Evolutionary conservation across 2,329 filamentous ascomycete species (phyloP).

Genomic region (Saccharata proteae): DNA sequence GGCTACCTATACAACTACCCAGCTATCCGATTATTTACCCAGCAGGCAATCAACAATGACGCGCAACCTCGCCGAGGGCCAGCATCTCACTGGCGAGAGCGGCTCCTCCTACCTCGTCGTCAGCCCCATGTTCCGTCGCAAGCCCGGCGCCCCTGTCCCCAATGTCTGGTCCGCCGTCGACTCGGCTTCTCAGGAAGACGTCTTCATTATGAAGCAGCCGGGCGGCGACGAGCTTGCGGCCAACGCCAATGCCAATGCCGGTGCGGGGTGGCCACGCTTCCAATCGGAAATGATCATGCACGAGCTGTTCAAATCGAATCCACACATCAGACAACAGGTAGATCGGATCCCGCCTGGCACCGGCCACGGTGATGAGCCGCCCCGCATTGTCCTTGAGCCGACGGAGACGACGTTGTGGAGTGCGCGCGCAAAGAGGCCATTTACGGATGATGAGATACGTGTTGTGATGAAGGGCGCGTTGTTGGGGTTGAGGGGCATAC

Average conservation of each 20-base stretch:
- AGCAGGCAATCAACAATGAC: no score
- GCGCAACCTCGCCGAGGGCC: no score
- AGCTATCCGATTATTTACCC: no score
- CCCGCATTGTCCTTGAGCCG: constrained; percentile 17
- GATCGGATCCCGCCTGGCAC: constrained; percentile 15
- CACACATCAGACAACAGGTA: constrained; percentile 13
- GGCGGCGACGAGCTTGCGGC: constrained; percentile 11
- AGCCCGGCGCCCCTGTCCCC: constrained; percentile 1
- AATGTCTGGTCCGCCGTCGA: constrained; percentile 19
- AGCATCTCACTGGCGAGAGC: constrained; percentile 12
- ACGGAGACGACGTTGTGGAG: constrained; percentile 15
- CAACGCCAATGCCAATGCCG: no score
- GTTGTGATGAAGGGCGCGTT: constrained; percentile 13
- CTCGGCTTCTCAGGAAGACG: constrained; percentile 10
- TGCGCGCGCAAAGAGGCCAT: constrained; percentile 15
- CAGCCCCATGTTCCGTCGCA: constrained; percentile 13
- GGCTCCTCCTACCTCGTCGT: constrained; percentile 17
- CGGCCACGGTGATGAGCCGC: constrained; percentile 9
- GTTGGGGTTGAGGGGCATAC: constrained; percentile 14
- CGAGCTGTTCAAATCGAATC: constrained; percentile 15
- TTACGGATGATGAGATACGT: constrained; percentile 14
- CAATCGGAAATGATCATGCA: constrained; percentile 20
- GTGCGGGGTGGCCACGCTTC: constrained; percentile 15
- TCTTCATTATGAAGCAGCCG: constrained; percentile 17
- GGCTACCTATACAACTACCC: no score